Base-by-base conservation (phyloP, 2,329 filamentous ascomycete genomes). In the Sporothrix inflata region DNA sequence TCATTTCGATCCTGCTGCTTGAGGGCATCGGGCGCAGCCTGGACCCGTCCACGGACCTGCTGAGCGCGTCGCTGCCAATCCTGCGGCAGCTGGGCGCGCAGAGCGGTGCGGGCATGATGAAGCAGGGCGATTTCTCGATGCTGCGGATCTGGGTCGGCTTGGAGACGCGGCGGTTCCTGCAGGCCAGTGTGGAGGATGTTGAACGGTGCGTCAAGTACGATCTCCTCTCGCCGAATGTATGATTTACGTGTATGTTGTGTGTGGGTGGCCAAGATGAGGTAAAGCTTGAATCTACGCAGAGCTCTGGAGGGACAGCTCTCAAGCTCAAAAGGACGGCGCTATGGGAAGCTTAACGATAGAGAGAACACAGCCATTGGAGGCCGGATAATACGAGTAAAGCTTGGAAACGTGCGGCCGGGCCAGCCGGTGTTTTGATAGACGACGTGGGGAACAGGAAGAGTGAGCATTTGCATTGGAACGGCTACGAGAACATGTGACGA, bases 151-250 rank as follows among this genome's bases (percentile, higher is more conserved):
- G 95, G 95, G 89, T 93, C 73, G 94, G 95, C 1, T 84, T 98
- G 12, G 95, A 98, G 83, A 92, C 94, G 66, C 88, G 95, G 74
- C 91, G 91, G 76, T 96, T 97, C 82, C 87, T 98, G 82, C 93
- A 97, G 82, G 93, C 93, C 60, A 97, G 93, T 75, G 89, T 97
- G 70, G 94, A 97, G 79, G 94, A 94, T 81, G 92, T 94, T 80
- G 94, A 97, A 81, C 87, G 89, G 78, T 97, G 93, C 80, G 94
- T 98, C 77, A 96, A 94, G 80, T 97, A 95, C 76, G 94, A 98
- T 81, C 87, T 93, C 75, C 84, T 98, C 74, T 93, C 93, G 66
- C 94, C 94, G 2, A 97, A 97, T 83, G 90, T 97, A 75, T 97
- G 83, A 67, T 49, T 51, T 42, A 47, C 38, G 61, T 16, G 61